Base-by-base conservation (phyloP, 2,329 filamentous ascomycete genomes). In the Scytalidium lignicola region DNA sequence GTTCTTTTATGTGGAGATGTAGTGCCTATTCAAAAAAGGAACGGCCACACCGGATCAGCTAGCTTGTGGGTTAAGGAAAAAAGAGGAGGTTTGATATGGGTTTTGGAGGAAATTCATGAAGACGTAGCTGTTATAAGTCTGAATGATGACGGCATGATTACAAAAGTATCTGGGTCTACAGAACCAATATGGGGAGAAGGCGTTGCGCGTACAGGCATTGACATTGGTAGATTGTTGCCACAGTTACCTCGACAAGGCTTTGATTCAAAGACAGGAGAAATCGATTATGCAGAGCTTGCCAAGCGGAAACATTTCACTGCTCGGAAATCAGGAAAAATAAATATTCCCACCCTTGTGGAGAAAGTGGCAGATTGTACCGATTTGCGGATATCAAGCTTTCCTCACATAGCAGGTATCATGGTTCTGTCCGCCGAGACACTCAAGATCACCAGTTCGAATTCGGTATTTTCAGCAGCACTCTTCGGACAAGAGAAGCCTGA, bases 61-160 rank as follows among this genome's bases (percentile, higher is more conserved):
- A 97, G 91, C 68, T 73, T 99, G 37, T 99, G 93, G 93, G 93
- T 99, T 3, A 99, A 99, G 72, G 93, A 99, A 68, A 99, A 99
- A 69, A 82, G 86, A 44, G 84, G 90, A 46, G 91, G 92, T 9
- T 71, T 99, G 51, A 97, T 99, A 52, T 99, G 93, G 93, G 93
- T 99, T 8, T 71, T 99, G 2, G 93, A 99, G 66, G 93, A 99
- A 69, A 97, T 99, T 52, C 89, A 92, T 48, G 93, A 99, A 68
- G 91, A 99, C 65, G 85, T 93, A 37, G 90, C 88, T 3, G 80
- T 82, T 52, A 70, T 99, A 41, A 78, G 75, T 10, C 76, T 95
- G 18, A 88, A 95, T 62, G 85, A 90, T 49, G 83, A 89, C 22
- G 90, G 90, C 40, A 76, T 79, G 41, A 79, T 96, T 17, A 76